A percentile compares a stretch with the other conserved stretches of the same genome.
Evolutionary conservation across 345 rosid species (phyloP).

Genomic region (Aquilaria sinensis): DNA sequence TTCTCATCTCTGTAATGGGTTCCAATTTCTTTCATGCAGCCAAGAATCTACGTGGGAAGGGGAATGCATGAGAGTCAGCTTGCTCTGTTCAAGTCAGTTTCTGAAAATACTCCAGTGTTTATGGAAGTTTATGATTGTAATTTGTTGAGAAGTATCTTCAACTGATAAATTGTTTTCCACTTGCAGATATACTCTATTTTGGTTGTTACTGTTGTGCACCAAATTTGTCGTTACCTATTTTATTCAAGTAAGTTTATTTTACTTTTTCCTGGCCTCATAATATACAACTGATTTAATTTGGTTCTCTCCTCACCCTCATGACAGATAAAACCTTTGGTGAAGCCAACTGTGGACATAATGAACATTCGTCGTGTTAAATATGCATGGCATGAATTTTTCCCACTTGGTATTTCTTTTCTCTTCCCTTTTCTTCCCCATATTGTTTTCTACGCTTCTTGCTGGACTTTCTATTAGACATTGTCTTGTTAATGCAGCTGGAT

Average conservation of each 20-base stretch:
- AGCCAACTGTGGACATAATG: slow-evolving; percentile 91
- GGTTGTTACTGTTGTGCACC: slow-evolving; percentile 69
- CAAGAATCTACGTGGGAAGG: slow-evolving; percentile 88
- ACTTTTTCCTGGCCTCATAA: slow-evolving; percentile 5
- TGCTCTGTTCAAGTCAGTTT: slow-evolving; percentile 79
- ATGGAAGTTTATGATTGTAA: slow-evolving; percentile 9
- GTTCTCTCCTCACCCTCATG: slow-evolving; percentile 9
- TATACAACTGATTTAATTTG: neutral
- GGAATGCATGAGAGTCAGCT: slow-evolving; percentile 99
- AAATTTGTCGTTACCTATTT: slow-evolving; percentile 75
- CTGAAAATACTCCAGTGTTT: slow-evolving; percentile 2
- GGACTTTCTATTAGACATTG: slow-evolving; percentile 8
- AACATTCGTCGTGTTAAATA: slow-evolving; percentile 51
- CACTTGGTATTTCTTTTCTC: slow-evolving; percentile 41
- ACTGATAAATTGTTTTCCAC: slow-evolving; percentile 7
- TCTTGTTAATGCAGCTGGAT: slow-evolving; percentile 42
- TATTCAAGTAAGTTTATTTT: slow-evolving; percentile 53
- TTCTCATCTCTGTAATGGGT: slow-evolving; percentile 16
- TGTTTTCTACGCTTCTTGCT: neutral
- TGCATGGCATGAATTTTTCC: slow-evolving; percentile 91
- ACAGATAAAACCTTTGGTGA: slow-evolving; percentile 80
- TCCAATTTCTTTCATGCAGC: slow-evolving; percentile 45
- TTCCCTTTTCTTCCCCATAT: slow-evolving; percentile 9
- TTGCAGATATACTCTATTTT: slow-evolving; percentile 86
- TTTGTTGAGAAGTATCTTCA: slow-evolving; percentile 7